These are phyloP conservation scores for Rhodosporidiobolus sp. DNA, from an alignment of 768 basidiomycete species.

Conservation along the genomic window DNA sequence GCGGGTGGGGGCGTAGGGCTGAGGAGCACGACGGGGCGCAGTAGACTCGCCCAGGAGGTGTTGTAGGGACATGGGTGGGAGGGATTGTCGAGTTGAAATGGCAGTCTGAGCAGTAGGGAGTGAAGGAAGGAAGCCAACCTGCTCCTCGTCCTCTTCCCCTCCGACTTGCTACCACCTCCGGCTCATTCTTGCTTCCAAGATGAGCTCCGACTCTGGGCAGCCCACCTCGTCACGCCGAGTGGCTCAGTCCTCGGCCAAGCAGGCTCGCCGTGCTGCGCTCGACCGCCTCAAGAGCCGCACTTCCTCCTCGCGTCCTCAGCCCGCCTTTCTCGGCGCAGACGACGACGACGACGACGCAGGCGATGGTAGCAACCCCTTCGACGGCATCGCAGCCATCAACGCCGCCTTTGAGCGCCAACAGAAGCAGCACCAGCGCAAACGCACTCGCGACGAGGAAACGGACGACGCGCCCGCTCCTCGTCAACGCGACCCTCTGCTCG, in stretches of 20 bases:
- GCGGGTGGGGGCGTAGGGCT: slow-evolving; percentile 24
- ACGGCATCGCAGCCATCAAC: slow-evolving; percentile 9
- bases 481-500: slow-evolving; percentile 1
- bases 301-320: slow-evolving; percentile 12
- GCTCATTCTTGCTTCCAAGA: not conserved
- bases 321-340: slow-evolving; percentile 39
- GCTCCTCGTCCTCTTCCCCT: not conserved
- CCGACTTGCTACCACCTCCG: not conserved
- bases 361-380: slow-evolving; percentile 3
- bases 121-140: not conserved
- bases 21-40: no score
- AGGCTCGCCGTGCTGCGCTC: slow-evolving; percentile 18
- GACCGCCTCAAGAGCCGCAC: slow-evolving; percentile 9
- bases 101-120: not conserved
- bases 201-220: not conserved
- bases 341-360: slow-evolving; percentile 32
- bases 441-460: slow-evolving; percentile 20
- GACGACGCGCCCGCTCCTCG: not conserved
- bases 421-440: slow-evolving; percentile 37
- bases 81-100: not conserved
- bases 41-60: not conserved
- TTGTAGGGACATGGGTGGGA: not conserved
- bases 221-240: not conserved
- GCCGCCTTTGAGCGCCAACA: not conserved
- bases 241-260: not conserved